Conservation (phyloP, 1,139 yeast genomes). For the Scheffersomyces cryptocercus region DNA sequence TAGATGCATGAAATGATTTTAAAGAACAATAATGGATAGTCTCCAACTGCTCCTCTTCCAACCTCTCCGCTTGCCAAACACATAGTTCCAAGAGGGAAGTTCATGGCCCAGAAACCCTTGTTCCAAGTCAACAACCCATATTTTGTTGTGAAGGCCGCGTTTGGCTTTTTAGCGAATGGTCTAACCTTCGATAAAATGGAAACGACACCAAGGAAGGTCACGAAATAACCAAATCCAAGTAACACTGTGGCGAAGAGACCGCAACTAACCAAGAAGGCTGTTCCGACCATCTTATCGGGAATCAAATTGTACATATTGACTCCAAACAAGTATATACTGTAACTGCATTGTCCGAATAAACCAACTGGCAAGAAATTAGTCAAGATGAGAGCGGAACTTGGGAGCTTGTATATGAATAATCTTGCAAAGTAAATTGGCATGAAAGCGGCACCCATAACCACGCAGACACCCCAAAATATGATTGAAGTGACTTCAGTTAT, state of each 20-base stretch:
- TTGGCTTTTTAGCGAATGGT: slow-evolving; percentile 33
- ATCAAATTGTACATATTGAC: slow-evolving; percentile 26
- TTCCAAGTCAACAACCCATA: slow-evolving; percentile 12
- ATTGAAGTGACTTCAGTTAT: slow-evolving; percentile 56
- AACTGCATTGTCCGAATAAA: slow-evolving; percentile 76
- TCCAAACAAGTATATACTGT: slow-evolving; percentile 62
- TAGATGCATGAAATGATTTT: neutral
- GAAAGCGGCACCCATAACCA: slow-evolving; percentile 58
- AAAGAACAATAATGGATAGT: neutral
- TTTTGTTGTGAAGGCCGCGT: slow-evolving; percentile 14
- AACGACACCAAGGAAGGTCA: slow-evolving; percentile 56
- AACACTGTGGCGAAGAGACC: neutral
- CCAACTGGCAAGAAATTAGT: slow-evolving; percentile 66
- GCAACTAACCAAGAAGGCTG: neutral
- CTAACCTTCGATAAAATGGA: slow-evolving; percentile 40
- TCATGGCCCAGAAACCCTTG: slow-evolving; percentile 18
- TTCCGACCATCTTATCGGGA: slow-evolving; percentile 2
- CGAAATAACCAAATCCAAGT: slow-evolving; percentile 50
- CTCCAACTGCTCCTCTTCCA: neutral
- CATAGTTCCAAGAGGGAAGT: slow-evolving; percentile 20
- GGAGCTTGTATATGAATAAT: slow-evolving; percentile 59
- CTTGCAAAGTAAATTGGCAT: slow-evolving; percentile 58
- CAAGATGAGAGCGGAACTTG: slow-evolving; percentile 46
- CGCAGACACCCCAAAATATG: slow-evolving; percentile 69
- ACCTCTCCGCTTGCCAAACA: slow-evolving; percentile 11